These are phyloP conservation scores for Thoreauomyces humboldtii DNA, from an alignment of 192 early-diverging fungal species.

Conservation along the genomic window DNA sequence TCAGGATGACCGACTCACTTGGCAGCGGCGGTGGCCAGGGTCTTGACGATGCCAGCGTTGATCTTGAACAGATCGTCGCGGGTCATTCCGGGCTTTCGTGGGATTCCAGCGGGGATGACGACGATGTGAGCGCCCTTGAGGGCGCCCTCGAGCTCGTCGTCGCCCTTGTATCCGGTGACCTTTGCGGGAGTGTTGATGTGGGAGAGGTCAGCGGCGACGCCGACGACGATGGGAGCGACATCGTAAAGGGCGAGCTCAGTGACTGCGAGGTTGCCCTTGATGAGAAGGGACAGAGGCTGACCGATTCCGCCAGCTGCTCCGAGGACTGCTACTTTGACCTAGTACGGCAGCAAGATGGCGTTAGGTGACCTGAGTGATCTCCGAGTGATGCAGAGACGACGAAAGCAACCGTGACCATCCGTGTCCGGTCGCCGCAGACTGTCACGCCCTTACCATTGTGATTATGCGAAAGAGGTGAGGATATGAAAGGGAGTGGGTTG, in stretches of 20 bases:
- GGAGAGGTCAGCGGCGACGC: conserved; percentile 64
- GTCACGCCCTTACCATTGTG: too few species aligned
- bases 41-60: conserved; percentile 64
- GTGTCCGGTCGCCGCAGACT: too few species aligned
- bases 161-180: conserved; percentile 50
- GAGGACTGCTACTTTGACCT: conserved; percentile 47
- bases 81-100: conserved; percentile 70
- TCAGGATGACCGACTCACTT: too few species aligned
- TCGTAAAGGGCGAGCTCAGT: conserved; percentile 60
- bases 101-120: conserved; percentile 65
- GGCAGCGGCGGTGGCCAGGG: conserved; percentile 52
- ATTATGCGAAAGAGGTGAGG: too few species aligned
- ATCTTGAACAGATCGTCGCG: conserved; percentile 71
- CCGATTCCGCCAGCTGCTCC: conserved; percentile 77
- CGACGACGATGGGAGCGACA: conserved; percentile 59
- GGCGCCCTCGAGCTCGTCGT: conserved; percentile 50
- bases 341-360: background rate
- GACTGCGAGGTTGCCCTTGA: conserved; percentile 57
- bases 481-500: too few species aligned
- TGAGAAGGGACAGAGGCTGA: conserved; percentile 61
- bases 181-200: conserved; percentile 65
- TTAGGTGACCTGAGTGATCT: background rate
- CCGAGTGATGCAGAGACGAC: background rate
- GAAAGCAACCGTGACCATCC: background rate
- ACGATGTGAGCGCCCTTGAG: conserved; percentile 54